Base-by-base conservation (phyloP, 1,284 basidiomycete species). In the Cutaneotrichosporon mucoides region DNA sequence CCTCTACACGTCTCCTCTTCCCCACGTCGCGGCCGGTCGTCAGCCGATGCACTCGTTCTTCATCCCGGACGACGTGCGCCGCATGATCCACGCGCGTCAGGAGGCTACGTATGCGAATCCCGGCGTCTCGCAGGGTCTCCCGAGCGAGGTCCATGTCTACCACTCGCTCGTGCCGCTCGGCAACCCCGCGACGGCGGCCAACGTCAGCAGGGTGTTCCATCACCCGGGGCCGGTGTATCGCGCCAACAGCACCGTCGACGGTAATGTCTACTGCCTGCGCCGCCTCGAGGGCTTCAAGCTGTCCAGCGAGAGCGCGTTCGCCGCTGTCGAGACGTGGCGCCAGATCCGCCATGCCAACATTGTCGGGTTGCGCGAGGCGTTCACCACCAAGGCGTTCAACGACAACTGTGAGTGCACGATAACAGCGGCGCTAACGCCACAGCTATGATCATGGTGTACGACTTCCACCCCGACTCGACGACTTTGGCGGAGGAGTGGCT, bases 381-480 rank as follows among this genome's bases (percentile, higher is more conserved):
- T 99, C 79, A 98, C 96, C 0, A 96, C 94, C 0, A 84, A 89
- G 45, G 86, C 90, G 0, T 99, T 99, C 77, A 86, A 87, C 61
- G 96, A 98, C 73, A 88, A 87, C 68, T 97, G 92, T 94, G 70
- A 61, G 87, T 36, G 3, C 10, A 4, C 9, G 40, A 8, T 11
- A 5, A 41, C 6, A 24, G 15, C 61, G 58, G 35, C 62, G 44
- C 37, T 24, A n/a, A n/a, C n/a, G n/a, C n/a, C n/a, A 37, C 66
- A 95, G 92, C 95, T 7, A 84, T 99, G 43, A 87, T 99, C 46
- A 88, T 99, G 47, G 91, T 89, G 1, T 96, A 95, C 74, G 87
- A 92, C 59, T 98, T 92, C 73, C 87, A 96, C 71, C 87, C 96
- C 0, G 85, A 88, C 66, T 84, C 92, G 0, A 84, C 86, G 63